phyloP scores from a whole-genome alignment of 805 yeast genomes.

The Hanseniaspora guilliermondii region DNA sequence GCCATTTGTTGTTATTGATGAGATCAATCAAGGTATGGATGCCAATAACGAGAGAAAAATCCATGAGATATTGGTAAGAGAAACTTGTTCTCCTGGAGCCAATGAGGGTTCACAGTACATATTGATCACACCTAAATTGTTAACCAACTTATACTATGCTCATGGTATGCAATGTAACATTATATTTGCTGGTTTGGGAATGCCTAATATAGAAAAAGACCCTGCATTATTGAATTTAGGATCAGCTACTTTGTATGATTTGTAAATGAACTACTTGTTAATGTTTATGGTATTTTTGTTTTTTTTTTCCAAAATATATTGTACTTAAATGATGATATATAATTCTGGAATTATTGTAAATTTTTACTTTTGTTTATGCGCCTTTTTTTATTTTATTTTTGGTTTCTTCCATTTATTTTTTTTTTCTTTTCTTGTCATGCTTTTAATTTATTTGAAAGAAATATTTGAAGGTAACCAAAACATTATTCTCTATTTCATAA shows the following conservation, averaged over 20 bases:
- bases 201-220: slow-evolving; percentile 29
- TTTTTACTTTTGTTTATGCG: too few relatives aligned
- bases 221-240: slow-evolving; percentile 29
- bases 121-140: slow-evolving; percentile 80
- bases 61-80: slow-evolving; percentile 71
- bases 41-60: slow-evolving; percentile 79
- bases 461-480: too few relatives aligned
- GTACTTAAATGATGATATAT: too few relatives aligned
- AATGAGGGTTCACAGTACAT: slow-evolving; percentile 57
- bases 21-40: slow-evolving; percentile 98
- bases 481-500: too few relatives aligned
- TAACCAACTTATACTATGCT: slow-evolving; percentile 66
- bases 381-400: too few relatives aligned
- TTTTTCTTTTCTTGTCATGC: too few relatives aligned
- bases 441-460: too few relatives aligned
- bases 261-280: not conserved
- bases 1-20: slow-evolving; percentile 93
- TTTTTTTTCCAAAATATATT: too few relatives aligned
- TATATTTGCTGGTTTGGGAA: slow-evolving; percentile 51
- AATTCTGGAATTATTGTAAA: too few relatives aligned
- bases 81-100: slow-evolving; percentile 51
- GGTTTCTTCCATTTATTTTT: too few relatives aligned
- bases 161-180: slow-evolving; percentile 35
- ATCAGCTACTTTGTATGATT: slow-evolving; percentile 24
- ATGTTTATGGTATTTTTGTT: too few relatives aligned